These are phyloP conservation scores for Cryptococcus sp. DNA, from an alignment of 1,284 basidiomycete genomes.

Conservation along the genomic window DNA sequence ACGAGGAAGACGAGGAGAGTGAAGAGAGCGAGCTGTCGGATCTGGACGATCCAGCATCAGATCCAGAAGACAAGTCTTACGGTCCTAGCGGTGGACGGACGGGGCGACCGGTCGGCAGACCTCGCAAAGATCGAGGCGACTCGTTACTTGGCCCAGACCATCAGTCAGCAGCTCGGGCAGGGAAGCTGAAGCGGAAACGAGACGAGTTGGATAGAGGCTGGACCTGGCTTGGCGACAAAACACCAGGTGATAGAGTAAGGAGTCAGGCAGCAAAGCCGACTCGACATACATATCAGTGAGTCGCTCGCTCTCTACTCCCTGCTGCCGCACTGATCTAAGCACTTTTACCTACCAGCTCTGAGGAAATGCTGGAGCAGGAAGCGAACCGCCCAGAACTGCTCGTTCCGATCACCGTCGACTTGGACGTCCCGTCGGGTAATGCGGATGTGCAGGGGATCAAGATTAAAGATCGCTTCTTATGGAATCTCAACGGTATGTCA, in stretches of 20 bases:
- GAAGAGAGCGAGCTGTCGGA: conserved; percentile 75
- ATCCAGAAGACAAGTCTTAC: conserved; percentile 51
- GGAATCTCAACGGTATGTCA: conserved; percentile 80
- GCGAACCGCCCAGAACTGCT: conserved; percentile 68
- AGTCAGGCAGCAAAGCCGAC: conserved; percentile 64
- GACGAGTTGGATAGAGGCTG: conserved; percentile 63
- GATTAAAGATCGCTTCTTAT: conserved; percentile 93
- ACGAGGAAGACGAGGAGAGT: conserved; percentile 58
- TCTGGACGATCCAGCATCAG: conserved; percentile 28
- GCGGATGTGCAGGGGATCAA: conserved; percentile 59
- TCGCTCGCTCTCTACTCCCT: conserved; percentile 22
- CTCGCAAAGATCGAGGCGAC: conserved; percentile 13
- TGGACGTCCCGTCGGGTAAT: conserved; percentile 65
- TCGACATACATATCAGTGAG: conserved; percentile 69
- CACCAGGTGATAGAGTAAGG: conserved; percentile 76
- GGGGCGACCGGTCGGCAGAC: conserved; percentile 1
- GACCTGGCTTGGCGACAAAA: conserved; percentile 84
- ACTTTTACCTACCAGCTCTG: conserved; percentile 57
- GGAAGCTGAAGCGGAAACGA: conserved; percentile 55
- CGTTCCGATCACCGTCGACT: conserved; percentile 90
- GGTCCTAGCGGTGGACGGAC: conserved; percentile 22
- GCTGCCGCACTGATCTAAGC: no score
- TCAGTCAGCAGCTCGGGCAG: conserved; percentile 26
- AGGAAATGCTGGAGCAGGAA: conserved; percentile 66
- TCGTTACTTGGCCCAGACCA: conserved; percentile 16